phyloP scores from a whole-genome alignment of 2,329 filamentous ascomycete genomes.

The Clonostachys rosea region DNA sequence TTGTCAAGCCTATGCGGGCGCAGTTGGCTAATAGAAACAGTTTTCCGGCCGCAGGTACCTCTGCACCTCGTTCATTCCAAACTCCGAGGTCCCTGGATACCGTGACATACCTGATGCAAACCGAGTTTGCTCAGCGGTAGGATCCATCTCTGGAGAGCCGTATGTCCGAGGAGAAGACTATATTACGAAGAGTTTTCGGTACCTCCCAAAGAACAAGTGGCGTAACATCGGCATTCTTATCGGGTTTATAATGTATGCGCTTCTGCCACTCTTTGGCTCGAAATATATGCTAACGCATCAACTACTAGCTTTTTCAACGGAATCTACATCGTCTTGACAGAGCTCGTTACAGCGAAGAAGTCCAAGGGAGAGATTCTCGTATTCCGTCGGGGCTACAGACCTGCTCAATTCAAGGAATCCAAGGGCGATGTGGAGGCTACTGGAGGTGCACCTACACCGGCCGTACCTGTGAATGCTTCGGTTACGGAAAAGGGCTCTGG shows the following conservation, averaged over 20 bases:
- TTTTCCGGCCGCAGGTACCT: slow-evolving; percentile 52
- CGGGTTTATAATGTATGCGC: slow-evolving; percentile 37
- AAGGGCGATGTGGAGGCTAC: slow-evolving; percentile 47
- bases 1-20: no score
- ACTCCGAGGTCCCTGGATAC: slow-evolving; percentile 15
- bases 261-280: slow-evolving; percentile 29
- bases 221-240: slow-evolving; percentile 59
- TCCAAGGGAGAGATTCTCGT: slow-evolving; percentile 52
- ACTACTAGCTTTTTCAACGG: slow-evolving; percentile 37
- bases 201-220: slow-evolving; percentile 46
- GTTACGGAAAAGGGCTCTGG: background rate
- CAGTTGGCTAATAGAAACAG: slow-evolving; percentile 21
- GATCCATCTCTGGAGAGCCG: slow-evolving; percentile 45
- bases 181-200: slow-evolving; percentile 47
- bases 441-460: slow-evolving; percentile 9
- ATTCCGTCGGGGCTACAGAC: slow-evolving; percentile 50
- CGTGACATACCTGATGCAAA: slow-evolving; percentile 16
- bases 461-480: no score
- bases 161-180: slow-evolving; percentile 55
- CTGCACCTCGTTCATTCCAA: slow-evolving; percentile 46
- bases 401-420: slow-evolving; percentile 44
- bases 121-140: slow-evolving; percentile 53
- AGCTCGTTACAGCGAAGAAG: slow-evolving; percentile 33
- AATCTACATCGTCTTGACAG: slow-evolving; percentile 28
- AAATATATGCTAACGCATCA: slow-evolving; percentile 30